Evolutionary conservation across 2,329 filamentous ascomycete genomes (phyloP).

Genomic region (Apiospora rasikravindrae): DNA sequence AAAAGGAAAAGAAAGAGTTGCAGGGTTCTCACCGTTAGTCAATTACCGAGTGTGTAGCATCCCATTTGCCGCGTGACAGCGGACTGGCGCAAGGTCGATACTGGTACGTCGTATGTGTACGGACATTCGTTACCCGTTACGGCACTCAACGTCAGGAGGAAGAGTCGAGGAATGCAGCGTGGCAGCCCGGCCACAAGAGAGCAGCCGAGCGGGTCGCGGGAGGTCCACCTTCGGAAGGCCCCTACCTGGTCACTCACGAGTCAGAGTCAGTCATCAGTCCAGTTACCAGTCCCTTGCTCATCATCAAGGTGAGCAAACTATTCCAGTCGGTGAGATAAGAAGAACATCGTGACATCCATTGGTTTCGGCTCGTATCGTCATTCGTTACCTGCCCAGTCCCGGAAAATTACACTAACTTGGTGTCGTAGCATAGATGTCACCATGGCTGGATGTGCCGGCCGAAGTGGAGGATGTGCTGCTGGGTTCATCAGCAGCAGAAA

Average conservation of each 20-base stretch:
- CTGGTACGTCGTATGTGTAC: slow-evolving; percentile 3
- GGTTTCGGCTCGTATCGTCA: neutral
- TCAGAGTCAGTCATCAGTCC: neutral
- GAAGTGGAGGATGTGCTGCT: slow-evolving; percentile 12
- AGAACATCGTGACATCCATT: neutral
- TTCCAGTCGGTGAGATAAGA: neutral
- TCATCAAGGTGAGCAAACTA: neutral
- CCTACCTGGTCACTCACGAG: neutral
- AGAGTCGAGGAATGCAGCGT: neutral
- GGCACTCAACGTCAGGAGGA: neutral
- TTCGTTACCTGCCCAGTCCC: neutral
- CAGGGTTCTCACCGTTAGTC: slow-evolving; percentile 6
- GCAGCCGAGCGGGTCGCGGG: slow-evolving; percentile 12
- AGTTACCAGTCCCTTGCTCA: neutral
- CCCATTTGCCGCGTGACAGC: slow-evolving; percentile 19
- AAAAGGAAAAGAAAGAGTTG: neutral
- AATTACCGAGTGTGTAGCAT: slow-evolving; percentile 19
- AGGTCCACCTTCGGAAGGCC: neutral
- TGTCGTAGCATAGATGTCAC: slow-evolving; percentile 12
- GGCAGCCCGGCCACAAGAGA: neutral
- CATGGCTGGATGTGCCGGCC: slow-evolving; percentile 2
- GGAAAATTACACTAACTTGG: neutral
- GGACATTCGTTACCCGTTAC: slow-evolving; percentile 13
- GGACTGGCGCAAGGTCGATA: neutral
- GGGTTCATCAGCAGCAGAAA: neutral